phyloP scores from a whole-genome alignment of 2,329 filamentous ascomycete species.

The Phyllachora maydis region DNA sequence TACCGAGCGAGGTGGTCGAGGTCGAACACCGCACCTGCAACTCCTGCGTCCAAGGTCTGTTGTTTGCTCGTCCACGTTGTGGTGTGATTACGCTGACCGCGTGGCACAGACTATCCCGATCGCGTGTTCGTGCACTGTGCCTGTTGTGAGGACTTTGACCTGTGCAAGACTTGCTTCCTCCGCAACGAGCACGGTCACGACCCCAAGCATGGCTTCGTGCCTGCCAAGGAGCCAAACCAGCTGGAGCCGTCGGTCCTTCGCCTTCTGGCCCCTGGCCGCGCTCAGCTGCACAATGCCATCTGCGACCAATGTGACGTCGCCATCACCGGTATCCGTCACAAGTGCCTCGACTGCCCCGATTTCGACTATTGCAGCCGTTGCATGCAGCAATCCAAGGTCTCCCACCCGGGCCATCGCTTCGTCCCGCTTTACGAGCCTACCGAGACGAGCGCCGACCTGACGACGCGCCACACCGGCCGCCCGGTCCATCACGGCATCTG shows the following conservation, averaged over 20 bases:
- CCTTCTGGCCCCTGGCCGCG: slow-evolving; percentile 62
- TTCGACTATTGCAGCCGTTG: slow-evolving; percentile 88
- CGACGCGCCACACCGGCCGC: slow-evolving; percentile 16
- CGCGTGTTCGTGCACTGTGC: slow-evolving; percentile 69
- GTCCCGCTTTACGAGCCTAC: slow-evolving; percentile 67
- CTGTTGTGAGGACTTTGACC: slow-evolving; percentile 73
- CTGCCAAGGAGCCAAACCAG: slow-evolving; percentile 41
- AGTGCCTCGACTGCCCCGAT: slow-evolving; percentile 91
- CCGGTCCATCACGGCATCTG: slow-evolving; percentile 65
- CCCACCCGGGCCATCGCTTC: slow-evolving; percentile 74
- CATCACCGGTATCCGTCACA: slow-evolving; percentile 80
- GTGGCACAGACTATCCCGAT: slow-evolving; percentile 40
- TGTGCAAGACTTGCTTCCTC: slow-evolving; percentile 68
- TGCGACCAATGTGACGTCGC: slow-evolving; percentile 87
- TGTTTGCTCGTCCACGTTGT: too few species aligned
- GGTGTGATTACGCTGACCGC: too few species aligned
- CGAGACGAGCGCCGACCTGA: slow-evolving; percentile 11
- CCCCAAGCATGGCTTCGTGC: slow-evolving; percentile 61
- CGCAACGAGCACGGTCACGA: slow-evolving; percentile 73
- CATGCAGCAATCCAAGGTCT: slow-evolving; percentile 39
- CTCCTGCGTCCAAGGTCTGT: slow-evolving; percentile 27
- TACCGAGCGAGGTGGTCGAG: background rate
- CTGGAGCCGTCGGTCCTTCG: slow-evolving; percentile 40
- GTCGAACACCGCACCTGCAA: slow-evolving; percentile 47
- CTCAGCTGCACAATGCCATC: slow-evolving; percentile 65